Conservation (phyloP, 2,329 filamentous ascomycete genomes). For the Corynespora cassiicola region DNA sequence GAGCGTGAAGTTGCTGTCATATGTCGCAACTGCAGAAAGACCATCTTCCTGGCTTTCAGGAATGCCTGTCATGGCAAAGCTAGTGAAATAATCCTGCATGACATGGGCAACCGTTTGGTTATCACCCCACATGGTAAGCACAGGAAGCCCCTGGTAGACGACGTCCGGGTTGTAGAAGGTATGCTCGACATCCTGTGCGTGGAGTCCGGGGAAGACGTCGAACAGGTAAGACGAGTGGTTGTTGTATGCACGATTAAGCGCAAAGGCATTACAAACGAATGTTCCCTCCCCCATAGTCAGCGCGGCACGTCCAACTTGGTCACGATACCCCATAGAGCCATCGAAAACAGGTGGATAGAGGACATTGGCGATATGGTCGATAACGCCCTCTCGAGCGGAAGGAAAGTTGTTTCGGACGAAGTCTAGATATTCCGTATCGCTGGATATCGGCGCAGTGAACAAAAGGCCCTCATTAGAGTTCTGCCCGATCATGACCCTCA, state of each 20-base stretch:
- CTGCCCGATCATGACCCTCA: constrained; percentile 51
- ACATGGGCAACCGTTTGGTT: too few relatives aligned
- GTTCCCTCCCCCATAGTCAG: constrained; percentile 6
- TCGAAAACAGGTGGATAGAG: constrained; percentile 17
- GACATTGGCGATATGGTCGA: constrained; percentile 19
- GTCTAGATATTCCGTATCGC: background rate
- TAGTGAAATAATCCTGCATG: too few relatives aligned
- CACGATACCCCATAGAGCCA: constrained; percentile 7
- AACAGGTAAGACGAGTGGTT: constrained; percentile 12
- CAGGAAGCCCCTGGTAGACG: constrained; percentile 1
- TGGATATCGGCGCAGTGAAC: constrained; percentile 5
- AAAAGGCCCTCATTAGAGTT: constrained; percentile 34
- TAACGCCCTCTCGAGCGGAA: constrained; percentile 25
- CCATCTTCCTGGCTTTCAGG: too few relatives aligned
- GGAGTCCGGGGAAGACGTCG: constrained; percentile 8
- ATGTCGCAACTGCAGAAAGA: too few relatives aligned
- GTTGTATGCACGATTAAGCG: constrained; percentile 3
- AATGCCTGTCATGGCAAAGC: too few relatives aligned
- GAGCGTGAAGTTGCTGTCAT: too few relatives aligned
- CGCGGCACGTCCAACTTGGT: constrained; percentile 2
- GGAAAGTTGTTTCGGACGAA: constrained; percentile 17
- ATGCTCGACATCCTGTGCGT: constrained; percentile 11
- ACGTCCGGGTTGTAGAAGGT: constrained; percentile 5
- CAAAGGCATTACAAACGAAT: constrained; percentile 12
- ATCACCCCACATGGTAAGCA: background rate